Conservation (phyloP, 2,329 filamentous ascomycete species). For the Cercospora sesami region DNA sequence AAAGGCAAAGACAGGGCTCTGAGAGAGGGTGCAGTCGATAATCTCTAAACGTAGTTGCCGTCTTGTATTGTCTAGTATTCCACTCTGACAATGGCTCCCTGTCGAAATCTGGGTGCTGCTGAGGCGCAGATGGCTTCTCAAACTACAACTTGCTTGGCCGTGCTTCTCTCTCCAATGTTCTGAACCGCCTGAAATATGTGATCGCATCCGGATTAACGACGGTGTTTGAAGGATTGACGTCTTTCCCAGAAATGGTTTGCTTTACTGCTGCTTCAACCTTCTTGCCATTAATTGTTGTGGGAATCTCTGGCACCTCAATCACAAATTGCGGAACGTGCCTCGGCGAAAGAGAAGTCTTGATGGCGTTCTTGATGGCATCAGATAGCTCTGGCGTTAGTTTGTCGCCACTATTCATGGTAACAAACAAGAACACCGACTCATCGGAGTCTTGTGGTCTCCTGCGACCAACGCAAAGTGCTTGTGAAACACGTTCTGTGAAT, state of each 20-base stretch:
- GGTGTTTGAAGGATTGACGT: conserved; percentile 42
- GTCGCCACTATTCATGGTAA: conserved; percentile 39
- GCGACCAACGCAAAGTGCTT: conserved; percentile 44
- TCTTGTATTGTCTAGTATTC: neutral
- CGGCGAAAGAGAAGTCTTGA: conserved; percentile 33
- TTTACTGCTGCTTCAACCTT: conserved; percentile 50
- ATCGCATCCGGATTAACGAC: conserved; percentile 45
- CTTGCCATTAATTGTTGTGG: conserved; percentile 50
- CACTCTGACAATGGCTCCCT: neutral
- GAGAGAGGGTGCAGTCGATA: neutral
- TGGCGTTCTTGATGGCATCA: conserved; percentile 31
- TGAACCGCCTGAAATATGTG: conserved; percentile 41
- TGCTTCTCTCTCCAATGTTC: conserved; percentile 33
- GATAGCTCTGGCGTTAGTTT: conserved; percentile 33
- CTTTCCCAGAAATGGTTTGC: conserved; percentile 43
- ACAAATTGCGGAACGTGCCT: conserved; percentile 48
- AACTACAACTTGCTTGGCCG: conserved; percentile 28
- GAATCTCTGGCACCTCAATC: conserved; percentile 35
- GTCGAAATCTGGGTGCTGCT: neutral
- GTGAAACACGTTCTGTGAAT: conserved; percentile 41
- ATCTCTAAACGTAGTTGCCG: neutral
- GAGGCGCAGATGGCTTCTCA: neutral
- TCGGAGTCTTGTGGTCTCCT: conserved; percentile 41
- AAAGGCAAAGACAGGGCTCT: conserved; percentile 4
- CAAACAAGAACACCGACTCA: conserved; percentile 45